Percentiles rank a stretch among this genome's conserved stretches.
Evolutionary conservation across 345 rosid species (phyloP).

Genomic region (Raphanus raphanistrum): DNA sequence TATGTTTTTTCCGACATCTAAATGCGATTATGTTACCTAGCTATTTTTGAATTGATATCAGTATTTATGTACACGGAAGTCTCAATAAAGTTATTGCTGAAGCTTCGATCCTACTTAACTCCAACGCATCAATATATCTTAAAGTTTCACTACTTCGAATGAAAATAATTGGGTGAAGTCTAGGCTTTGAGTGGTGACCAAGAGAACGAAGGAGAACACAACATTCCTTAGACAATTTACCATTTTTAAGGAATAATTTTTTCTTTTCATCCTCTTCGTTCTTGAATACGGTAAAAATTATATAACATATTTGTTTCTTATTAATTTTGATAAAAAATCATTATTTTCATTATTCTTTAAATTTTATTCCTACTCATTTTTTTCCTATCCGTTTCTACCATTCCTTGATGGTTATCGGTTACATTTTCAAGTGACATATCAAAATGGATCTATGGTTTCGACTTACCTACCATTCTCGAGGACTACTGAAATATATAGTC

Average conservation of each 20-base stretch:
- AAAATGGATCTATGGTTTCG: constrained; percentile 10
- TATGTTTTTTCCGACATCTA: not conserved
- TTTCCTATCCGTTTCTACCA: too few species aligned
- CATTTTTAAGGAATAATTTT: too few species aligned
- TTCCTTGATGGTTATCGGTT: too few species aligned
- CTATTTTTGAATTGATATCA: not conserved
- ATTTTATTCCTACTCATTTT: too few species aligned
- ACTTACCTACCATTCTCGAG: constrained; percentile 3
- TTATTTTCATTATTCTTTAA: too few species aligned
- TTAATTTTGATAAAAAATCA: too few species aligned
- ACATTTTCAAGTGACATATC: constrained; percentile 12
- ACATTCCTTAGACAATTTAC: too few species aligned
- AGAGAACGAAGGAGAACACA: too few species aligned
- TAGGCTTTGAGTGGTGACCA: too few species aligned
- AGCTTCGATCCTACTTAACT: constrained; percentile 33
- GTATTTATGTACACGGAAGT: constrained; percentile 2
- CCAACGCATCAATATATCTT: constrained; percentile 34
- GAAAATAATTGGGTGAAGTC: constrained; percentile 14
- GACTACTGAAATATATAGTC: constrained; percentile 19
- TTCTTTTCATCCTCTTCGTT: too few species aligned
- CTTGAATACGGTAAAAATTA: too few species aligned
- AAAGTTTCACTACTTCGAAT: constrained; percentile 25
- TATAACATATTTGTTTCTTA: too few species aligned
- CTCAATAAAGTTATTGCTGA: constrained; percentile 24
- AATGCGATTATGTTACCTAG: constrained; percentile 1